Base-by-base conservation (phyloP, 2,329 filamentous ascomycete species). In the Monosporascus cannonballus region DNA sequence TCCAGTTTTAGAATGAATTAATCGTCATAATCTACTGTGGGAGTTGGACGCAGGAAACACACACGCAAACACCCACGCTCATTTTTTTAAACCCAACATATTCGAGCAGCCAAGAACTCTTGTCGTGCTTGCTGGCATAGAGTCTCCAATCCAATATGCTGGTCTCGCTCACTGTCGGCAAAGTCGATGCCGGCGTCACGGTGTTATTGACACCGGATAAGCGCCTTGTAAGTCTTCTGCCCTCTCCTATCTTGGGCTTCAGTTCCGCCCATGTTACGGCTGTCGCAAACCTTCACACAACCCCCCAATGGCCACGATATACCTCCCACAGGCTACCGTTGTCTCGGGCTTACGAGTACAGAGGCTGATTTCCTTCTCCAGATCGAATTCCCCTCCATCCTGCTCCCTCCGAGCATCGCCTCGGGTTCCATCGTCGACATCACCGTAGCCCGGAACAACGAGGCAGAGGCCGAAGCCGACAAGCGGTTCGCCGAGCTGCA, bases 341-440 rank as follows among this genome's bases (percentile, higher is more conserved):
- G n/a, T 45, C 38, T 38, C 37, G 37, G 30, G 30, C 4, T 14
- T 34, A 34, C 30, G 30, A 34, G 30, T 34, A 14, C 30, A 38
- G 37, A 47, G 49, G 52, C 67, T 68, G 50, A 67, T 48, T 18
- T 25, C 38, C 34, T 30, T 25, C 52, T 58, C 34, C 70, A 97
- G 93, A 97, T 99, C 70, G 94, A 99, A 70, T 99, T 99, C 68
- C 94, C 94, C 37, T 97, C 94, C 47, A 96, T 99, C 60, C 88
- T 99, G 48, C 86, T 99, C 17, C 94, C 94, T 2, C 89, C 89
- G 57, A 92, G 96, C 69, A 99, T 99, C 71, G 86, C 90, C 56
- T 96, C 91, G 17, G 94, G 94, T 62, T 95, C 89, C 69, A 97
- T 99, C 65, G 94, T 99, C 70, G 94, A 99, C 73, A 97, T 99